Evolutionary conservation across 2,329 filamentous ascomycete species (phyloP), one percentile per base, ranked within the genome.

Genomic region (Stemphylium vesicarium): DNA sequence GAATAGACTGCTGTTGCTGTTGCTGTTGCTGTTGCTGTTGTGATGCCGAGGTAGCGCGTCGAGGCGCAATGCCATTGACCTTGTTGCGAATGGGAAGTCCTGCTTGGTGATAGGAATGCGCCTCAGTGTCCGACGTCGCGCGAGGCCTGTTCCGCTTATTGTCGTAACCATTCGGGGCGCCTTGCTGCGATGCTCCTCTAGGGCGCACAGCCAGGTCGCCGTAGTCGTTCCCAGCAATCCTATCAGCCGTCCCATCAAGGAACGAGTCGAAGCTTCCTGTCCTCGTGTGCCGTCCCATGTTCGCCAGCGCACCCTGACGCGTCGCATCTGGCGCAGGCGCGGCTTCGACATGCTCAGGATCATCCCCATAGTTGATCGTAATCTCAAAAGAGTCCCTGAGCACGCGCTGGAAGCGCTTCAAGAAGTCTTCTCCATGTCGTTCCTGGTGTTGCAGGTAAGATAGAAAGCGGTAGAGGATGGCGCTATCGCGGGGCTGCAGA

Each of bases 401-500:
- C 55, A 91, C 81, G 53, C 83, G 79, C 72, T 87, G 84, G 66
- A 95, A 93, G 63, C 88, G 89, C 53, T 88, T 85, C 59, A 85
- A 81, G 24, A 96, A 79, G 82, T 56, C 54, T 47, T 69, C 64
- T 56, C 69, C 56, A 38, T 63, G 12, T 6, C 56, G 53, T 12
- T 57, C 51, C 15, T 69, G 56, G 59, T 70, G 65, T 61, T 71
- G 72, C 71, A 96, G 86, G 66, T 88, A 88, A 72, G 95, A 91
- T 51, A 96, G 78, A 66, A 96, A 87, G 59, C 88, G 85, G 61
- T 92, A 87, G 68, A 92, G 88, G 63, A 89, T 85, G 64, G 87
- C 86, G 67, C 93, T 90, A 63, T 89, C 82, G 65, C 90, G 87
- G n/a, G 86, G 82, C 55, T 91, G 83, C 60, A 91, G 79, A 50